Evolutionary conservation across 176 grass and related monocot species (phyloP).

Genomic region (Microstegium vimineum): DNA sequence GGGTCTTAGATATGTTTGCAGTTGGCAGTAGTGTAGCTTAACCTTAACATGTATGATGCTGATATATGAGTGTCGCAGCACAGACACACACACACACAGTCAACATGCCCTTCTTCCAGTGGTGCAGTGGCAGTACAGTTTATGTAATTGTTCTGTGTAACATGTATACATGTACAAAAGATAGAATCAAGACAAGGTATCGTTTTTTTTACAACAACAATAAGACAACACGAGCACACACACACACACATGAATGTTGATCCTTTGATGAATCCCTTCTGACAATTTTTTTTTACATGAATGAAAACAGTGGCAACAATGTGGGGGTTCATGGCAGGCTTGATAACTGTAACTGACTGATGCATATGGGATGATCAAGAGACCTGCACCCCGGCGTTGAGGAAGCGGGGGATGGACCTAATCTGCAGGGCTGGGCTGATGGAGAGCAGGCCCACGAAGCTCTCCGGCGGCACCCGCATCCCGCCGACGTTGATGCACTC

Average conservation of each 20-base stretch:
- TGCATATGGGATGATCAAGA: too few species aligned
- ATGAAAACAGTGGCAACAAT: not conserved
- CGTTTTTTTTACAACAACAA: not conserved
- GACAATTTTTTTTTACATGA: not conserved
- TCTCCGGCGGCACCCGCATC: constrained; percentile 71
- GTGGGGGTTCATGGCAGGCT: not conserved
- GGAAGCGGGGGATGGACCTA: constrained; percentile 57
- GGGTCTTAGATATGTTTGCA: not conserved
- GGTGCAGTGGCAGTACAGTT: not conserved
- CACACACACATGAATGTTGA: not conserved
- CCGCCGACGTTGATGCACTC: constrained; percentile 91
- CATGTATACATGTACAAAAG: constrained; percentile 12
- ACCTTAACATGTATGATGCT: not conserved
- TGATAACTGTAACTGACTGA: not conserved
- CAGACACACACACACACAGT: not conserved
- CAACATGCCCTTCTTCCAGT: not conserved
- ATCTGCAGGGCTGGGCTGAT: constrained; percentile 79
- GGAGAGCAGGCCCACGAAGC: constrained; percentile 55
- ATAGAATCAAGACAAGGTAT: not conserved
- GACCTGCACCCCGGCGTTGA: constrained; percentile 45
- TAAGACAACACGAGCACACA: not conserved
- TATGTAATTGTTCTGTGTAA: constrained; percentile 1
- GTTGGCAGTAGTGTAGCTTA: not conserved
- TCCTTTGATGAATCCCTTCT: not conserved
- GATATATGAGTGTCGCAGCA: not conserved